Conservation (phyloP, 129 eudicot genomes). For the Helianthus annuus region HanXRQr2.0-SUNRISE NC_035442.2:124285945-124286444, state of each 20-base stretch:
- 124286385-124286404: slow-evolving; percentile 98
- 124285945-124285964: slow-evolving; percentile 89
- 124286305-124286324: neutral
- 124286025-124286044: slow-evolving; percentile 78
- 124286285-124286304: neutral
- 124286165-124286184: slow-evolving; percentile 86
- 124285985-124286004: slow-evolving; percentile 93
- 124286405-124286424: slow-evolving; percentile 82
- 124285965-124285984: slow-evolving; percentile 95
- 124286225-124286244: slow-evolving; percentile 91
- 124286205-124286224: slow-evolving; percentile 94
- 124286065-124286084: slow-evolving; percentile 79
- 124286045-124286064: slow-evolving; percentile 97
- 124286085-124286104: slow-evolving; percentile 88
- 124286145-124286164: slow-evolving; percentile 97
- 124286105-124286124: slow-evolving; percentile 86
- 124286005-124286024: slow-evolving; percentile 98
- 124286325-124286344: neutral
- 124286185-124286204: slow-evolving; percentile 90
- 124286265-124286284: neutral
- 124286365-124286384: slow-evolving; percentile 93
- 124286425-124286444: slow-evolving; percentile 48
- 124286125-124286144: slow-evolving; percentile 93
- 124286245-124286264: slow-evolving; percentile 36
- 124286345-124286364: slow-evolving; percentile 94